Conservation (phyloP, 208 protist species). For the Trypanosoma caninum region DNA sequence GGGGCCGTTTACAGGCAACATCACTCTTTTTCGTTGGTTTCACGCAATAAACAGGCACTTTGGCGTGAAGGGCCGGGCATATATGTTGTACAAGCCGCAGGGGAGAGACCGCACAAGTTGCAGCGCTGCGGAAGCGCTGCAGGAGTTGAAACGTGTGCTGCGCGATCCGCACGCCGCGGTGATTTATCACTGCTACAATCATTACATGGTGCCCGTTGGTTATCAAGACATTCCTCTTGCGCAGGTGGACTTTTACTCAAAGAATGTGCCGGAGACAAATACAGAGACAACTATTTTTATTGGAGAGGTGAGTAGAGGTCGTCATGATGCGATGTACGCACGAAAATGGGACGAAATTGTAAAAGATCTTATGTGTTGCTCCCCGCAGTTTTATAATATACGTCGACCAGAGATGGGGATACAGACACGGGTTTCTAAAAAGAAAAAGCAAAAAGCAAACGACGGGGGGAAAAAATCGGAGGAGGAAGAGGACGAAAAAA, state of each 20-base stretch:
- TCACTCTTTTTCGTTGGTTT: constrained; percentile 89
- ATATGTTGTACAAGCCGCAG: constrained; percentile 86
- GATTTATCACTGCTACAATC: constrained; percentile 93
- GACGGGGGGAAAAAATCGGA: neutral
- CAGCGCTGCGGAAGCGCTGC: constrained; percentile 38
- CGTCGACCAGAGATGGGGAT: constrained; percentile 81
- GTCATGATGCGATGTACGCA: constrained; percentile 83
- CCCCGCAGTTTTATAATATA: constrained; percentile 87
- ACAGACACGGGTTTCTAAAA: constrained; percentile 45
- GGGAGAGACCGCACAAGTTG: constrained; percentile 57
- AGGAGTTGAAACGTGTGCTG: constrained; percentile 67
- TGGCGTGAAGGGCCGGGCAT: constrained; percentile 45
- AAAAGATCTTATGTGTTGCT: constrained; percentile 75
- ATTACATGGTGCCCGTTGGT: constrained; percentile 92
- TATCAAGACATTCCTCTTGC: constrained; percentile 82
- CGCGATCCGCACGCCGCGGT: constrained; percentile 69
- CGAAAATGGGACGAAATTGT: constrained; percentile 79
- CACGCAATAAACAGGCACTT: constrained; percentile 83
- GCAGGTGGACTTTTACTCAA: constrained; percentile 68
- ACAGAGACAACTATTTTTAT: constrained; percentile 88
- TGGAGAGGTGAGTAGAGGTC: constrained; percentile 84
- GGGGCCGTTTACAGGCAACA: constrained; percentile 91
- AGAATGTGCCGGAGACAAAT: constrained; percentile 30
- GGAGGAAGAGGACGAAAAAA: neutral
- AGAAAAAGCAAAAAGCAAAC: constrained; percentile 16